These are phyloP conservation scores for Cystobasidium ongulense DNA, from an alignment of 768 basidiomycete species.

Conservation along the genomic window DNA sequence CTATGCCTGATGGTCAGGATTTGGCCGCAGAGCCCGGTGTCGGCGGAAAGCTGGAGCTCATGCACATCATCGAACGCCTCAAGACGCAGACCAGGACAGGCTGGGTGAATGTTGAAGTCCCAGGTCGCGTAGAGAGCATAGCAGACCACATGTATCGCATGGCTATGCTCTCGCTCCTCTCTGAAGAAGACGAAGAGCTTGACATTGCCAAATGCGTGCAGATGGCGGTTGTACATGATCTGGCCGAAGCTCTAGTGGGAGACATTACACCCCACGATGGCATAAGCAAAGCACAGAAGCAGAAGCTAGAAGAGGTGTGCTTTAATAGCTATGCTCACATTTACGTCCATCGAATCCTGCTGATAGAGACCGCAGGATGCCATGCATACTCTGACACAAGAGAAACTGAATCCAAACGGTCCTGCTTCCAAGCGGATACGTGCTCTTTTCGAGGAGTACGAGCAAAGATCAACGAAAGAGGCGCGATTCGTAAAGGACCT, in stretches of 20 bases:
- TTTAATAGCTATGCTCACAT: not conserved
- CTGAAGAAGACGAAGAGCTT: constrained; percentile 58
- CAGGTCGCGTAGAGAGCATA: constrained; percentile 48
- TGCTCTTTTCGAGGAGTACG: constrained; percentile 8
- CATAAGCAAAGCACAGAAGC: constrained; percentile 72
- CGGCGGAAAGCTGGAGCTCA: constrained; percentile 72
- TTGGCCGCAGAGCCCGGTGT: constrained; percentile 49
- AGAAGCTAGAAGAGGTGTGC: constrained; percentile 60
- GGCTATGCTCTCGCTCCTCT: constrained; percentile 85
- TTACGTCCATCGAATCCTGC: too few relatives aligned
- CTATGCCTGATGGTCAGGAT: not conserved
- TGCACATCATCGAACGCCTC: constrained; percentile 76
- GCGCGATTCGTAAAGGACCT: constrained; percentile 28
- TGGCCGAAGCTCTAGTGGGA: constrained; percentile 88
- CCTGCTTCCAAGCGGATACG: constrained; percentile 15
- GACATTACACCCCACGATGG: constrained; percentile 88
- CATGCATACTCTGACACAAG: not conserved
- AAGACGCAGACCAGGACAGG: constrained; percentile 97
- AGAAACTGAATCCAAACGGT: not conserved
- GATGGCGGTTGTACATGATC: constrained; percentile 86
- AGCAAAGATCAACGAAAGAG: constrained; percentile 4
- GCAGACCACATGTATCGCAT: constrained; percentile 94
- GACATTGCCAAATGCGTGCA: constrained; percentile 73
- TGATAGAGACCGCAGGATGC: too few relatives aligned
- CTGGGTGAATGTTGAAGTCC: constrained; percentile 61